Conservation (phyloP, 352 stramenopile genomes). For the Globisporangium nodosum region DNA sequence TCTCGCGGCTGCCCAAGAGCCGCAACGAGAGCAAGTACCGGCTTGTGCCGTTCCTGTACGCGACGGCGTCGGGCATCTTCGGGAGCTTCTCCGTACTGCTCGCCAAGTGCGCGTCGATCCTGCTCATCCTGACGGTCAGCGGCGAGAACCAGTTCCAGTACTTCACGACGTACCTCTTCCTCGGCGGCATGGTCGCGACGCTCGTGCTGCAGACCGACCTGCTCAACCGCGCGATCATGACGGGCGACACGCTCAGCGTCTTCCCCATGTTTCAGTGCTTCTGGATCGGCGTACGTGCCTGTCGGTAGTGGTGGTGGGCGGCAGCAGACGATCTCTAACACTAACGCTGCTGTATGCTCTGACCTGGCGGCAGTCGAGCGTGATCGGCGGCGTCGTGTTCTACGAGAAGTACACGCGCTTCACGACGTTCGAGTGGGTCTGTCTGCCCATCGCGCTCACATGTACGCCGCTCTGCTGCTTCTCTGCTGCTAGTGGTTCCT, state of each 20-base stretch:
- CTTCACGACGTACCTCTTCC: conserved; percentile 81
- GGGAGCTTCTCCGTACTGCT: conserved; percentile 79
- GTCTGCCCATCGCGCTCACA: conserved; percentile 61
- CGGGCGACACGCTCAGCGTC: conserved; percentile 75
- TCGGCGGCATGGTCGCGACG: conserved; percentile 75
- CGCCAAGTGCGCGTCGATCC: conserved; percentile 78
- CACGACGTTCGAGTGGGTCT: conserved; percentile 76
- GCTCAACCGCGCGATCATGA: conserved; percentile 83
- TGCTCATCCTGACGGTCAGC: conserved; percentile 72
- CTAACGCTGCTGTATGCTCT: conserved; percentile 2
- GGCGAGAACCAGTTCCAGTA: conserved; percentile 84
- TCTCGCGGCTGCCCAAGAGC: conserved; percentile 37
- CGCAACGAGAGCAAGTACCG: conserved; percentile 61
- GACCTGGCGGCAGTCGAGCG: conserved; percentile 50
- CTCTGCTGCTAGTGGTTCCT: neutral
- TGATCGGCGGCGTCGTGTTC: conserved; percentile 79
- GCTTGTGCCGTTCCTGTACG: conserved; percentile 72
- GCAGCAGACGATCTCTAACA: too few species aligned
- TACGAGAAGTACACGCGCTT: conserved; percentile 84
- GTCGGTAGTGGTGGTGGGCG: neutral
- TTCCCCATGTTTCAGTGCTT: conserved; percentile 89
- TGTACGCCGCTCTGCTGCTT: conserved; percentile 33
- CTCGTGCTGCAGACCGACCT: conserved; percentile 80
- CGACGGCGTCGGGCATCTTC: conserved; percentile 78
- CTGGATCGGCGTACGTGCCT: conserved; percentile 70